Evolutionary conservation across 768 basidiomycete genomes (phyloP), one percentile per base, ranked within the genome.

Genomic region (Coprinopsis strossmayeri): DNA sequence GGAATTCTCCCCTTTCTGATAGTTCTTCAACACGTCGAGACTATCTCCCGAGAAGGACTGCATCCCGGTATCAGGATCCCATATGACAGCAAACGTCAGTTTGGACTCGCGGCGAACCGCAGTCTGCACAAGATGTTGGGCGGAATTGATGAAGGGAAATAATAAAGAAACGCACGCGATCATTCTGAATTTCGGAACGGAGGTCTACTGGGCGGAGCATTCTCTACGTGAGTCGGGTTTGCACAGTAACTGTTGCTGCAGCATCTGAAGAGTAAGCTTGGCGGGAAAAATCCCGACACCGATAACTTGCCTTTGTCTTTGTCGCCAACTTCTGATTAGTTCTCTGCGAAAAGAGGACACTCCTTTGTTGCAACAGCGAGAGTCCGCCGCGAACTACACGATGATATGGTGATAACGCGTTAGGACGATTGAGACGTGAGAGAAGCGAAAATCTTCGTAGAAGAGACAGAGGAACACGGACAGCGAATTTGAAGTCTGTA

Each of bases 11-110:
- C 17, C 34, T 24, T 37, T 18, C 26, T 25, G 2, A 28, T 51
- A 51, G 5, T 25, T 26, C 11, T 18, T 46, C 26, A 51, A 27
- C 17, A 21, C 45, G 9, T 41, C 50, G 20, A 51, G 50, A 38
- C 50, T 51, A 12, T 51, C 50, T 3, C 50, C 45, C 2, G 43
- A 38, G 25, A 51, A 51, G 5, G 50, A 51, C 21, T 51, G 34
- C 50, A 51, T 44, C 5, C 50, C 50, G n/a, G 25, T 46, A 13
- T 51, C 50, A 17, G 50, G 50, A 20, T 51, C 43, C 44, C 45
- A 51, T 5, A 51, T 38, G 12, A 25, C 50, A 3, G 50, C 50
- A 21, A 51, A 51, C 1, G 50, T 51, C 35, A 51, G 23, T 7
- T 38, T 21, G 10, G 50, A 51, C 7, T 40, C 27, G 5, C 50